A percentile compares a stretch with the other conserved stretches of the same genome.
Evolutionary conservation across 2,329 filamentous ascomycete species (phyloP).

Genomic region (Aspergillus pseudonomiae): DNA sequence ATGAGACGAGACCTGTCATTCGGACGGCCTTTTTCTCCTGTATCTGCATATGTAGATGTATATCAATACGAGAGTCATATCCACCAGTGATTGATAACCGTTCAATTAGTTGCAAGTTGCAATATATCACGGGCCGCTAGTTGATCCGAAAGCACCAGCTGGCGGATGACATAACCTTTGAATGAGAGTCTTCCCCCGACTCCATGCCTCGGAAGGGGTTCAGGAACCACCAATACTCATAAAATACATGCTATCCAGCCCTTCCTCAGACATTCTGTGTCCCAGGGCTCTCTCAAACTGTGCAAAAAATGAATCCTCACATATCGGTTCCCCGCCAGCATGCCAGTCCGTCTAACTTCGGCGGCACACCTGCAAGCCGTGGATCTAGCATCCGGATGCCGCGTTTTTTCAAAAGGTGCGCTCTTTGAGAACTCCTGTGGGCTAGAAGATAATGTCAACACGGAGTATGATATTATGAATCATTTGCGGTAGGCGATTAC

Average conservation of each 20-base stretch:
- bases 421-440: not conserved
- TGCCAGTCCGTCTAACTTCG: conserved; percentile 57
- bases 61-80: too few relatives aligned
- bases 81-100: not conserved
- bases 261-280: conserved; percentile 6
- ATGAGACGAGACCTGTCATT: too few relatives aligned
- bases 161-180: conserved; percentile 1
- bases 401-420: conserved; percentile 66
- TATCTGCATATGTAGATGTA: too few relatives aligned
- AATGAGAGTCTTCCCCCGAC: not conserved
- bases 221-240: not conserved
- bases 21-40: too few relatives aligned
- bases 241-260: conserved; percentile 12
- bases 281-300: conserved; percentile 10
- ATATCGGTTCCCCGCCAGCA: conserved; percentile 63
- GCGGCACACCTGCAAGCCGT: conserved; percentile 52
- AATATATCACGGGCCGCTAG: not conserved
- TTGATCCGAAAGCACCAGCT: not conserved
- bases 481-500: not conserved
- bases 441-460: not conserved
- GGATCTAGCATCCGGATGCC: conserved; percentile 62
- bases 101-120: not conserved
- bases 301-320: conserved; percentile 58
- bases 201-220: not conserved
- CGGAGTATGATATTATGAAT: not conserved